Conservation (phyloP, 306 rosid genomes). For the Quercus wislizeni region DNA sequence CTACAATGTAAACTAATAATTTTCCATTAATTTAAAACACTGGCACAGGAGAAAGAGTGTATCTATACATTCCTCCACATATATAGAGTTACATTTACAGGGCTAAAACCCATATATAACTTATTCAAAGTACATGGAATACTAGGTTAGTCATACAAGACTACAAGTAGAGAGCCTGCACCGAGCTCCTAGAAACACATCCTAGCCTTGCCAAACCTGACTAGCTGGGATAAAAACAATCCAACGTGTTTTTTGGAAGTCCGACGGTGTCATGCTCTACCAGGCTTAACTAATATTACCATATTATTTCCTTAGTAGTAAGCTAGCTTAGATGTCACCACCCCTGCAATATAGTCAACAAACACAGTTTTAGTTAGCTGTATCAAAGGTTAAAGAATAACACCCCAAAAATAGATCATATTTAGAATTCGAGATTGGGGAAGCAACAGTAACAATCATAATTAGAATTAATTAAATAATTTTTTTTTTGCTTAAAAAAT, state of each 20-base stretch:
- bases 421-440: not conserved
- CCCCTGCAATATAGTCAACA: not conserved
- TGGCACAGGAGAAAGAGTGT: not conserved
- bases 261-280: not conserved
- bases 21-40: not conserved
- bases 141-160: not conserved
- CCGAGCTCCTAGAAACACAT: not conserved
- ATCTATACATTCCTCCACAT: too few relatives aligned
- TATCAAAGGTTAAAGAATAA: not conserved
- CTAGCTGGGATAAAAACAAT: conserved; percentile 25
- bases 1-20: too few relatives aligned
- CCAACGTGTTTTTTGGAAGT: conserved; percentile 19
- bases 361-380: not conserved
- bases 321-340: not conserved
- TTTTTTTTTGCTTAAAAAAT: too few relatives aligned
- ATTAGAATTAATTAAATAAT: too few relatives aligned
- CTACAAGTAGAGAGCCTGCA: not conserved
- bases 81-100: not conserved
- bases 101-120: not conserved
- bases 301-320: conserved; percentile 26
- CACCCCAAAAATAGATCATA: not conserved
- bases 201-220: not conserved
- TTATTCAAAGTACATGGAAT: not conserved
- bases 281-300: not conserved
- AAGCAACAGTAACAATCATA: too few relatives aligned